A percentile compares a stretch with the other conserved stretches of the same genome.
Conservation (phyloP, 106 monocot genomes). For the Dactylorhiza incarnata region DNA sequence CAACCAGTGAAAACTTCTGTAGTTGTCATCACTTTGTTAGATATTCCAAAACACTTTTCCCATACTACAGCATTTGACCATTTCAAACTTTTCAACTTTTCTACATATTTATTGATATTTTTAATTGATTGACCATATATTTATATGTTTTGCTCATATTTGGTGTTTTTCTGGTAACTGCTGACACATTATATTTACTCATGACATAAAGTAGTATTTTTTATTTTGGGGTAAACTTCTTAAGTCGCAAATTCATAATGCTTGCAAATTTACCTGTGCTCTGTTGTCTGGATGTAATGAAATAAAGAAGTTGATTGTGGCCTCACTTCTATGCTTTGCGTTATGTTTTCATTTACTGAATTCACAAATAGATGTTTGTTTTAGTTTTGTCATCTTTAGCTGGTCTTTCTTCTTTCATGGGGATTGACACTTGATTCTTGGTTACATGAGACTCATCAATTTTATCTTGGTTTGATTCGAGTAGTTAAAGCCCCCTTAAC, state of each 20-base stretch:
- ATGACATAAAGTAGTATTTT: not conserved
- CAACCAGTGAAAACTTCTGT: not conserved
- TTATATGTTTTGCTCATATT: not conserved
- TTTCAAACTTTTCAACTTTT: not conserved
- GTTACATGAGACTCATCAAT: not conserved
- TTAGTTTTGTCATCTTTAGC: not conserved
- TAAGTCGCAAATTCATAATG: not conserved
- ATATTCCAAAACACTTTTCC: not conserved
- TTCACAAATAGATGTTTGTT: no score
- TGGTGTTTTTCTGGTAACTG: not conserved
- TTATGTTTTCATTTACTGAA: not conserved
- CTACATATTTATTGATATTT: not conserved
- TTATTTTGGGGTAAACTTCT: not conserved
- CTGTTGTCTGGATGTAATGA: not conserved
- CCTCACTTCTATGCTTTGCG: not conserved
- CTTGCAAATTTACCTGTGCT: not conserved
- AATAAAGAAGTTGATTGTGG: not conserved
- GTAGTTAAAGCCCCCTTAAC: not conserved
- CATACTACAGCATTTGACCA: not conserved
- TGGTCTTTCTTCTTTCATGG: not conserved
- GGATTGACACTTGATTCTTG: not conserved
- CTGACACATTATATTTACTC: not conserved
- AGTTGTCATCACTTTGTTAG: not conserved
- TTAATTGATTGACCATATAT: not conserved
- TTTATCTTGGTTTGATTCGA: conserved; percentile 2